Percentiles rank a stretch among this genome's conserved stretches.
Conservation (phyloP, 768 basidiomycete genomes). For the Lentinula edodes region DNA sequence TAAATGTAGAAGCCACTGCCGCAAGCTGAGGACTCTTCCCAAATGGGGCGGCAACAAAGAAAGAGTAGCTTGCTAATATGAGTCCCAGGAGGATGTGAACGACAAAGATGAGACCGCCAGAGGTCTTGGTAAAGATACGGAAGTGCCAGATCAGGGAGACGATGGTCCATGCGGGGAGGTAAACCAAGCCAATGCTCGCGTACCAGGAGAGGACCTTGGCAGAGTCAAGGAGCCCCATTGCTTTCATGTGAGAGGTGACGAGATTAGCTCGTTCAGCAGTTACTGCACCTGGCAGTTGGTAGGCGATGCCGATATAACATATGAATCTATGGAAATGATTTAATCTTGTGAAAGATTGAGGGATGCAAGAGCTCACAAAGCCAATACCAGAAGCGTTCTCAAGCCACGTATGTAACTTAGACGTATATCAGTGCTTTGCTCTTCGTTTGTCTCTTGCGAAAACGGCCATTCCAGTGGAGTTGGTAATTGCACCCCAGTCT, state of each 20-base stretch:
- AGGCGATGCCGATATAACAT: conserved; percentile 66
- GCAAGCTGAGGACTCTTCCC: conserved; percentile 70
- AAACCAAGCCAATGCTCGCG: conserved; percentile 54
- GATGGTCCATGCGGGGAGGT: conserved; percentile 74
- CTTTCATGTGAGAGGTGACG: conserved; percentile 70
- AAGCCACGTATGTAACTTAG: conserved; percentile 58
- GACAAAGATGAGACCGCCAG: conserved; percentile 51
- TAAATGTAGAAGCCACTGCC: conserved; percentile 60
- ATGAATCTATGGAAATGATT: conserved; percentile 44
- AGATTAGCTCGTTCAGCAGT: conserved; percentile 58
- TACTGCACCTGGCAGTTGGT: conserved; percentile 72
- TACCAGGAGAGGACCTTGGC: conserved; percentile 73
- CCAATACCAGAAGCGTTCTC: conserved; percentile 56
- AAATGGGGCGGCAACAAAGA: conserved; percentile 66
- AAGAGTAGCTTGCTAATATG: conserved; percentile 64
- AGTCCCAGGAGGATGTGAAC: conserved; percentile 66
- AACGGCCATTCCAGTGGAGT: conserved; percentile 73
- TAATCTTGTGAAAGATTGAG: background rate
- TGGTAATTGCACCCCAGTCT: conserved; percentile 47
- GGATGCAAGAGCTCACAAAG: conserved; percentile 40
- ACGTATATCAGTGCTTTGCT: conserved; percentile 50
- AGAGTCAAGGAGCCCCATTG: conserved; percentile 72
- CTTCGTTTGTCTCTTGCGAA: conserved; percentile 58
- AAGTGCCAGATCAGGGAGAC: conserved; percentile 61
- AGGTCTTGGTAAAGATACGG: conserved; percentile 60